phyloP scores from a whole-genome alignment of 352 stramenopile genomes.

The Phytophthora citricola region DNA sequence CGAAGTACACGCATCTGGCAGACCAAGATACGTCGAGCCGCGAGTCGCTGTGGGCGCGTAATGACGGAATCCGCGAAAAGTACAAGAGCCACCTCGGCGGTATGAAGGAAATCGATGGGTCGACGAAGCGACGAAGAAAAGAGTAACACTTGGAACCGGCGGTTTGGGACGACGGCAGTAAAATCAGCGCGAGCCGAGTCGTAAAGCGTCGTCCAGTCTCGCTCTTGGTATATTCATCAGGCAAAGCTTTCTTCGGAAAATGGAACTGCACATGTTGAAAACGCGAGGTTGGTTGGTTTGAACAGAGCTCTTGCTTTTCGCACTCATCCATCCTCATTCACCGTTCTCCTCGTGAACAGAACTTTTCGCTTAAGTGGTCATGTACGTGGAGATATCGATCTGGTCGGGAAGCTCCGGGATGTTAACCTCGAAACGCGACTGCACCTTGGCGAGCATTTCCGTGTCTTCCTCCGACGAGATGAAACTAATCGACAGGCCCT shows the following conservation, averaged over 20 bases:
- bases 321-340: constrained; percentile 11
- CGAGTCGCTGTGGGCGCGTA: constrained; percentile 79
- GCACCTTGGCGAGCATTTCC: constrained; percentile 98
- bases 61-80: constrained; percentile 86
- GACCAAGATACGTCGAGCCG: constrained; percentile 96
- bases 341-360: constrained; percentile 24
- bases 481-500: constrained; percentile 99
- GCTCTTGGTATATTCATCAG: constrained; percentile 52
- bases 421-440: constrained; percentile 99
- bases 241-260: constrained; percentile 40
- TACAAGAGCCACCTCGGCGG: constrained; percentile 78
- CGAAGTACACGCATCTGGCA: constrained; percentile 98
- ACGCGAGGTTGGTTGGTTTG: constrained; percentile 40
- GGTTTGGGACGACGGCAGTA: constrained; percentile 39
- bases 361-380: constrained; percentile 76
- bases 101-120: constrained; percentile 72
- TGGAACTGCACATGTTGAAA: constrained; percentile 38
- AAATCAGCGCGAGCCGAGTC: constrained; percentile 51
- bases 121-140: constrained; percentile 70
- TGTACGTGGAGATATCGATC: constrained; percentile 99
- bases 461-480: constrained; percentile 98
- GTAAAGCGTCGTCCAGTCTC: constrained; percentile 45
- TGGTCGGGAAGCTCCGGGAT: constrained; percentile 99
- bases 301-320: constrained; percentile 28
- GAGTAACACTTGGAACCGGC: constrained; percentile 51